phyloP scores from a whole-genome alignment of 805 yeast species.

The Babjeviella inositovora region DNA sequence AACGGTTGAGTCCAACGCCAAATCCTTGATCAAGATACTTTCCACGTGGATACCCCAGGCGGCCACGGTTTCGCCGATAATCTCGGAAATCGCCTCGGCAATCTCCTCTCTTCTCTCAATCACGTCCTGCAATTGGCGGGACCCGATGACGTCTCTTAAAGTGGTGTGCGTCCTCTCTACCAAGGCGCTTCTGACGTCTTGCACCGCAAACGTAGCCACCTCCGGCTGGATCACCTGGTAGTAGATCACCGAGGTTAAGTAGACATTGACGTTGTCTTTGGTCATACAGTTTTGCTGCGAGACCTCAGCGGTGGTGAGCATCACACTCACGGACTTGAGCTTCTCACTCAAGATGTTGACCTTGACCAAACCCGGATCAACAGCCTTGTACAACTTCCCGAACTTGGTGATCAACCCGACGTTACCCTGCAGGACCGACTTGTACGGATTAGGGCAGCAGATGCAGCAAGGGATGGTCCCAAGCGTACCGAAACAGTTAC shows the following conservation, averaged over 20 bases:
- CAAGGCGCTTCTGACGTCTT: constrained; percentile 35
- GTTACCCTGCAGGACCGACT: constrained; percentile 44
- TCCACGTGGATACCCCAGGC: constrained; percentile 64
- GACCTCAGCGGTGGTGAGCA: constrained; percentile 42
- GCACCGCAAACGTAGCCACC: constrained; percentile 43
- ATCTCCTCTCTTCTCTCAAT: constrained; percentile 61
- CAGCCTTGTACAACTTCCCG: constrained; percentile 48
- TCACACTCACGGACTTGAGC: constrained; percentile 30
- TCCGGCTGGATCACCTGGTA: constrained; percentile 56
- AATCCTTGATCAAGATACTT: constrained; percentile 52
- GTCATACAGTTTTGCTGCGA: constrained; percentile 59
- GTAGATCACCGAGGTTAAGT: constrained; percentile 51
- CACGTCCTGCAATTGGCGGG: constrained; percentile 50
- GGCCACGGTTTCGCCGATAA: constrained; percentile 43
- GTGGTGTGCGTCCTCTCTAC: constrained; percentile 61
- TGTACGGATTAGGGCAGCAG: constrained; percentile 43
- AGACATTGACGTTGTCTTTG: constrained; percentile 48
- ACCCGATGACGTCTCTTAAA: constrained; percentile 55
- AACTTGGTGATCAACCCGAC: constrained; percentile 55
- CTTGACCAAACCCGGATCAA: constrained; percentile 53
- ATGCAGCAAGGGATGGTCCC: constrained; percentile 40
- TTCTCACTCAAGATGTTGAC: constrained; percentile 53
- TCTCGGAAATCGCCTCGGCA: constrained; percentile 44
- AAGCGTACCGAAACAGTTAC: constrained; percentile 29
- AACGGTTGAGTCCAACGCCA: constrained; percentile 34